phyloP scores from a whole-genome alignment of 306 rosid species.

The Psophocarpus tetragonolobus region DNA sequence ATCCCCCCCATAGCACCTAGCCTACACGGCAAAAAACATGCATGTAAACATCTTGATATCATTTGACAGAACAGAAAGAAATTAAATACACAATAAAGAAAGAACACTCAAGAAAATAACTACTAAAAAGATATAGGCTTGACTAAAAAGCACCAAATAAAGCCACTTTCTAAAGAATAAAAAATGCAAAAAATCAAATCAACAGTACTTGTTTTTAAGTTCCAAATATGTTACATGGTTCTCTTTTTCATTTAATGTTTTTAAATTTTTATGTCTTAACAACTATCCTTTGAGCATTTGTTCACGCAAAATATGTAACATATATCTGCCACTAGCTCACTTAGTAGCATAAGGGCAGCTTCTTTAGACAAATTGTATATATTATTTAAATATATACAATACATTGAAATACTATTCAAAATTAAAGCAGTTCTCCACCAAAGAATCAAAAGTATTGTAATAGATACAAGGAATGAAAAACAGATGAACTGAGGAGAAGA shows the following conservation, averaged over 20 bases:
- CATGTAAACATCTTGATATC: constrained; percentile 16
- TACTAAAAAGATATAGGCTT: background rate
- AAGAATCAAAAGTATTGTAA: background rate
- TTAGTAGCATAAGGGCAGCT: background rate
- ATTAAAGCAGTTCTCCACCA: background rate
- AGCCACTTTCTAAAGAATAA: background rate
- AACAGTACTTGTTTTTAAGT: background rate
- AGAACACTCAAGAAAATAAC: background rate
- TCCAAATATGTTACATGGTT: background rate
- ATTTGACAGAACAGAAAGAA: background rate
- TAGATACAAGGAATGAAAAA: background rate
- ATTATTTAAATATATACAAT: background rate
- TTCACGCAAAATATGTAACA: background rate
- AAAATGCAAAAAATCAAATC: background rate
- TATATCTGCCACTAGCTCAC: background rate
- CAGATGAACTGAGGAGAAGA: background rate
- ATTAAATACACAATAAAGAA: background rate
- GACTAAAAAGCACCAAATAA: background rate
- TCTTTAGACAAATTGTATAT: background rate
- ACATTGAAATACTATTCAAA: background rate
- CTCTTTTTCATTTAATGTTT: background rate
- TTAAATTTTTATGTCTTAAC: background rate
- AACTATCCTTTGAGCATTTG: background rate
- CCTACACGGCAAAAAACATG: constrained; percentile 32
- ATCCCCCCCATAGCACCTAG: constrained; percentile 44